phyloP scores from a whole-genome alignment of 176 grass and related monocot genomes.

The Poa annua region DNA sequence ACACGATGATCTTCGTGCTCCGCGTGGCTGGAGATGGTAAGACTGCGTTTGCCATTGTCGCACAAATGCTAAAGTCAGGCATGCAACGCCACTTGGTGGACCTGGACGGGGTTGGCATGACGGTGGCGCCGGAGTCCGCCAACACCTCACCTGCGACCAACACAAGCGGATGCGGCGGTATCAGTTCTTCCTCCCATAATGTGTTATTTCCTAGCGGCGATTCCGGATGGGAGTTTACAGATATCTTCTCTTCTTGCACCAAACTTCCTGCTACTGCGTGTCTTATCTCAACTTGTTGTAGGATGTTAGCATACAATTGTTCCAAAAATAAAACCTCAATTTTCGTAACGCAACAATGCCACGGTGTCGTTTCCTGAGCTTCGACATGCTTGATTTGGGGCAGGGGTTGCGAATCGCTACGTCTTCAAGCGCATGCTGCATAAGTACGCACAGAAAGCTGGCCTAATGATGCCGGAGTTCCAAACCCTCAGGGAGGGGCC shows the following conservation, averaged over 20 bases:
- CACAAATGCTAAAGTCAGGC: conserved; percentile 53
- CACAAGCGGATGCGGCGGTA: background rate
- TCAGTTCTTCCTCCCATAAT: conserved; percentile 9
- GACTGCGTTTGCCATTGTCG: conserved; percentile 52
- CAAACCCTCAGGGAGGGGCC: conserved; percentile 77
- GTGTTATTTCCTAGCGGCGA: background rate
- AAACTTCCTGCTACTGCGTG: too few relatives aligned
- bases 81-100: background rate
- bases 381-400: background rate
- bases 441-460: conserved; percentile 75
- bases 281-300: too few relatives aligned
- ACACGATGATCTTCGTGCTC: conserved; percentile 63
- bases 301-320: background rate
- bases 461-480: conserved; percentile 72
- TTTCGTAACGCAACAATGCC: background rate
- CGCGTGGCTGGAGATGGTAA: conserved; percentile 58
- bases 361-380: conserved; percentile 20
- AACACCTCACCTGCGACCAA: background rate
- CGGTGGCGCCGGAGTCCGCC: background rate
- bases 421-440: conserved; percentile 89
- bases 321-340: background rate
- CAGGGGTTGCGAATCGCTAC: conserved; percentile 74
- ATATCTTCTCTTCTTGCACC: background rate
- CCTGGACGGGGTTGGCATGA: conserved; percentile 16
- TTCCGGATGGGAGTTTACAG: background rate